A percentile compares a stretch with the other conserved stretches of the same genome.
These are phyloP conservation scores for Primulina eburnea DNA, from an alignment of 257 asterid species.

Conservation along the genomic window DNA sequence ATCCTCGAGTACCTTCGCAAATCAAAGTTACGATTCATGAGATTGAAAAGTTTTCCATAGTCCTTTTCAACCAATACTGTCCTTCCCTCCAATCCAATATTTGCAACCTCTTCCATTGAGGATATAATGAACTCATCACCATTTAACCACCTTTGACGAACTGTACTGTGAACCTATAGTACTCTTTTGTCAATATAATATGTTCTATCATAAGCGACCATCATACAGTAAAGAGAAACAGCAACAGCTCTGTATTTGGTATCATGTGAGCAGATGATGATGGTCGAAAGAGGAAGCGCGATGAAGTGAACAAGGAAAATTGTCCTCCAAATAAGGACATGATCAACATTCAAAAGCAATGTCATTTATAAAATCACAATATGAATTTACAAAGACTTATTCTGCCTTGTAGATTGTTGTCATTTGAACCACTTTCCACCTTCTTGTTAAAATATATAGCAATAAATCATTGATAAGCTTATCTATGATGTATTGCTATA, in stretches of 20 bases:
- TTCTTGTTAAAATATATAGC: background rate
- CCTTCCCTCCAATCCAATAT: slow-evolving; percentile 69
- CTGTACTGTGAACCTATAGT: slow-evolving; percentile 83
- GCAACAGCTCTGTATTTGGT: too few relatives aligned
- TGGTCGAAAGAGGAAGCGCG: background rate
- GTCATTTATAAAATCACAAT: background rate
- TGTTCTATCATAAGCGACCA: background rate
- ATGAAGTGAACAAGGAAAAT: background rate
- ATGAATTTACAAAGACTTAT: background rate
- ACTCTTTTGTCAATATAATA: background rate
- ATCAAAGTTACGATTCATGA: slow-evolving; percentile 89
- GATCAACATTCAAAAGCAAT: background rate
- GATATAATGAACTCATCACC: slow-evolving; percentile 84
- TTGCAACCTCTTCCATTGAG: slow-evolving; percentile 79
- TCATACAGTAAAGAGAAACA: background rate
- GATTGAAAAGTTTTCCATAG: slow-evolving; percentile 52
- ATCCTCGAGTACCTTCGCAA: slow-evolving; percentile 41
- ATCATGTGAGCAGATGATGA: too few relatives aligned
- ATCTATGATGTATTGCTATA: too few relatives aligned
- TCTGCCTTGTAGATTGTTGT: background rate
- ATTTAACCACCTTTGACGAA: slow-evolving; percentile 76
- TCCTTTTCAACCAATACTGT: slow-evolving; percentile 67
- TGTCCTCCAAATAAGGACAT: too few relatives aligned
- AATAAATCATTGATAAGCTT: background rate
- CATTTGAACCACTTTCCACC: too few relatives aligned